Percentiles rank a stretch among this genome's conserved stretches.
Evolutionary conservation across 2,329 filamentous ascomycete genomes (phyloP).

Genomic region (Pseudogymnoascus sp.): DNA sequence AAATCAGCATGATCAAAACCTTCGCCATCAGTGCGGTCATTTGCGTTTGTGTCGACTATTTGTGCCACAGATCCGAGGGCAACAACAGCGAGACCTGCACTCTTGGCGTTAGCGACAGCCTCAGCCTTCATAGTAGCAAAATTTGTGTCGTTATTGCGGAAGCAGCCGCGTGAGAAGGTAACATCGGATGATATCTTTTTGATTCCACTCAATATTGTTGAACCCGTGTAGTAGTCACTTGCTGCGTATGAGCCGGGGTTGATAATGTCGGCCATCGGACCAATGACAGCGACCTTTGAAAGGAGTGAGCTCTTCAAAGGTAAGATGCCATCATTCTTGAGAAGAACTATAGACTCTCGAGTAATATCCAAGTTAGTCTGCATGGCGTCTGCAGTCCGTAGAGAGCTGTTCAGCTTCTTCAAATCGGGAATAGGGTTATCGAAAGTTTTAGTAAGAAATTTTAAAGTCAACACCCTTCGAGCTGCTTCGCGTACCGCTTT

Average conservation of each 20-base stretch:
- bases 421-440: background rate
- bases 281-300: slow-evolving; percentile 16
- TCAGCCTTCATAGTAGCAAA: background rate
- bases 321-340: slow-evolving; percentile 18
- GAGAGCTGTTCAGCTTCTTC: background rate
- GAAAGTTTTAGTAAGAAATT: background rate
- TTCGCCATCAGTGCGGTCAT: background rate
- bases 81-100: background rate
- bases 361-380: slow-evolving; percentile 13
- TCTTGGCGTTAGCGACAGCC: background rate
- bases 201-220: background rate
- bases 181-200: background rate
- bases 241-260: slow-evolving; percentile 14
- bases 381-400: background rate
- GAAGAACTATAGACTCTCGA: slow-evolving; percentile 18
- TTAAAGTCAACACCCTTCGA: background rate
- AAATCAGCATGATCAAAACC: background rate
- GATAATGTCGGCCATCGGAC: slow-evolving; percentile 16
- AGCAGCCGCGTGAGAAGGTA: background rate
- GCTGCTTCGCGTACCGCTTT: background rate
- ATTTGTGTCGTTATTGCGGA: background rate
- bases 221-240: background rate
- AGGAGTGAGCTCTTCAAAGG: slow-evolving; percentile 2
- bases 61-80: background rate
- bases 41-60: background rate